Conservation (phyloP, 441 rosid genomes). For the Adansonia grandidieri region DNA sequence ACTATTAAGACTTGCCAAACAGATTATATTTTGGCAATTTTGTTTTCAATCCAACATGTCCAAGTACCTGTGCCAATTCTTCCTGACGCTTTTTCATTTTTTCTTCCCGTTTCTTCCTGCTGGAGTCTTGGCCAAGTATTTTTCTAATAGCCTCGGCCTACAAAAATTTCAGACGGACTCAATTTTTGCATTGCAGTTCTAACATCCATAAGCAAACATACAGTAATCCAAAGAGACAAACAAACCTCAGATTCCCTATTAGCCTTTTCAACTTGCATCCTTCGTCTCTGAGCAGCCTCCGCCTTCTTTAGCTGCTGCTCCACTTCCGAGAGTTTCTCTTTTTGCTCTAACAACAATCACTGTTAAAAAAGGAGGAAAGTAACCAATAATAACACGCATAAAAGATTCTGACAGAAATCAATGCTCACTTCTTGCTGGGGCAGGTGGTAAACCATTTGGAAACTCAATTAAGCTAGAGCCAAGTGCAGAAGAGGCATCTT, state of each 20-base stretch:
- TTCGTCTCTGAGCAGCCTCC: conserved; percentile 92
- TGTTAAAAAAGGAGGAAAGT: not conserved
- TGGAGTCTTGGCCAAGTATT: conserved; percentile 97
- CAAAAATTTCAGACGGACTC: conserved; percentile 21
- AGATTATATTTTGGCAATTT: not conserved
- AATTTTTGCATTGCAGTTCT: not conserved
- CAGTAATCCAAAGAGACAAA: conserved; percentile 26
- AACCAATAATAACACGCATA: conserved; percentile 11
- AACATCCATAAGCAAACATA: conserved; percentile 9
- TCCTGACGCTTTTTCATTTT: conserved; percentile 77
- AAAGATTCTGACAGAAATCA: not conserved
- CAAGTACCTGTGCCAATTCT: conserved; percentile 80
- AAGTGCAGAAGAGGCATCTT: conserved; percentile 51
- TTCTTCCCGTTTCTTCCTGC: conserved; percentile 86
- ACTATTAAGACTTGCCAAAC: not conserved
- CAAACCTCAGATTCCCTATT: conserved; percentile 83
- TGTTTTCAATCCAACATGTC: conserved; percentile 8
- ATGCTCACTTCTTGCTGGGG: conserved; percentile 84
- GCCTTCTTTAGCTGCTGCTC: conserved; percentile 87
- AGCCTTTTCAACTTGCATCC: conserved; percentile 89
- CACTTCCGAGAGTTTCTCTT: conserved; percentile 77
- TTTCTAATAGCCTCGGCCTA: conserved; percentile 92
- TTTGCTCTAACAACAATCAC: conserved; percentile 56
- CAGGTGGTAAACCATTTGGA: conserved; percentile 92
- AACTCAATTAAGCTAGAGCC: conserved; percentile 70